Conservation (phyloP, 768 basidiomycete species). For the Leccinum rimulosum region DNA sequence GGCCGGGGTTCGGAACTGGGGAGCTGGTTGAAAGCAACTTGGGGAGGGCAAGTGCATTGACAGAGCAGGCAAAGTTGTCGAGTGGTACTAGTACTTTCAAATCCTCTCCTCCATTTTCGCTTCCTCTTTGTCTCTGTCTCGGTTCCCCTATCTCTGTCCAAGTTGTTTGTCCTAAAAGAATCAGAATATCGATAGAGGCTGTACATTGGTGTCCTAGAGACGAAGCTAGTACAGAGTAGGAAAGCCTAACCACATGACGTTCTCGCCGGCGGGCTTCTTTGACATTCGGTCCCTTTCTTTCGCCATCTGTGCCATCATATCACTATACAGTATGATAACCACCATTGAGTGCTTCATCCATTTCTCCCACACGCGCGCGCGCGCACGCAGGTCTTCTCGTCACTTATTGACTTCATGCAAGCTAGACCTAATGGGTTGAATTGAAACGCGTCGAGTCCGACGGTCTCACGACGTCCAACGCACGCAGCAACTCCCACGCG, state of each 20-base stretch:
- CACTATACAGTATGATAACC: not conserved
- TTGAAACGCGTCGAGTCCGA: slow-evolving; percentile 9
- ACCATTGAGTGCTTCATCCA: not conserved
- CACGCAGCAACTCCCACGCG: not conserved
- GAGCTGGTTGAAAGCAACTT: not conserved
- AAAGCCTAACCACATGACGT: not conserved
- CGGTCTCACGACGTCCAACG: not conserved
- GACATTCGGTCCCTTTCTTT: not conserved
- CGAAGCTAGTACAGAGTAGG: not conserved
- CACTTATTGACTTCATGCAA: not conserved
- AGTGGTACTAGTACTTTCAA: not conserved
- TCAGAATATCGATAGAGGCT: slow-evolving; percentile 7
- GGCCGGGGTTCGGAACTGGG: not conserved
- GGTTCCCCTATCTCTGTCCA: not conserved
- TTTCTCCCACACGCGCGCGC: not conserved
- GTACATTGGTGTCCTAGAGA: slow-evolving; percentile 15
- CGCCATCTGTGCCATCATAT: not conserved
- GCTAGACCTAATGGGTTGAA: slow-evolving; percentile 7
- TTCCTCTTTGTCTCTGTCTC: not conserved
- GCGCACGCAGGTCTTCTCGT: not conserved
- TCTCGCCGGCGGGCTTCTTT: not conserved
- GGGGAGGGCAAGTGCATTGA: not conserved
- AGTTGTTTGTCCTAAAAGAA: not conserved
- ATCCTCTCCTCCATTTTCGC: no score
- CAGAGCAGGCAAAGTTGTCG: not conserved